These are phyloP conservation scores for Salix arbutifolia DNA, from an alignment of 345 rosid genomes.

Conservation along the genomic window DNA sequence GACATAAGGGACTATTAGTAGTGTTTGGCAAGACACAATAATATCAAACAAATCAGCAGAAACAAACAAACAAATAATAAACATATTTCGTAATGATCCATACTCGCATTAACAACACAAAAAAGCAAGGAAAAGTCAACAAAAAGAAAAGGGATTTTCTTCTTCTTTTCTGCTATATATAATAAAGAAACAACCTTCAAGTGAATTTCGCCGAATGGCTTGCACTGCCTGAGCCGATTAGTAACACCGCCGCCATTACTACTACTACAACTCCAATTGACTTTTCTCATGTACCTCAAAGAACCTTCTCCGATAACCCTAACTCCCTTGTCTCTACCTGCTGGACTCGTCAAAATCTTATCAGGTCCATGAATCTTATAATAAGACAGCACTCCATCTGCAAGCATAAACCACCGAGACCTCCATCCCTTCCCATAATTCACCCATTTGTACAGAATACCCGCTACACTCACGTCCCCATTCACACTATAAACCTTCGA, in stretches of 20 bases:
- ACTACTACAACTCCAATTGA: constrained; percentile 44
- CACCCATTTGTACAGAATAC: constrained; percentile 94
- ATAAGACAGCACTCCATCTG: constrained; percentile 78
- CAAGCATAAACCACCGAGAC: constrained; percentile 83
- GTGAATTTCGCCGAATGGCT: constrained; percentile 89
- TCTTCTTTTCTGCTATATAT: not conserved
- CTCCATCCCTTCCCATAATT: constrained; percentile 97
- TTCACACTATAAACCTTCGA: constrained; percentile 38
- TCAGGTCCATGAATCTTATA: constrained; percentile 93
- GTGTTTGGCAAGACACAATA: not conserved
- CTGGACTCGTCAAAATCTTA: constrained; percentile 67
- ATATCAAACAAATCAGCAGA: not conserved
- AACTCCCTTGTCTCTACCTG: constrained; percentile 54
- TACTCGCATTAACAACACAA: constrained; percentile 3
- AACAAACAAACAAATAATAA: not conserved
- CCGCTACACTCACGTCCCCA: constrained; percentile 48
- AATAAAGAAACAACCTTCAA: constrained; percentile 58
- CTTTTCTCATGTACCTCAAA: constrained; percentile 68
- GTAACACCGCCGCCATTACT: constrained; percentile 27
- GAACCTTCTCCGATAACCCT: constrained; percentile 87
- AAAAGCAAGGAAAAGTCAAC: not conserved
- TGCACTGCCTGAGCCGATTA: constrained; percentile 39
- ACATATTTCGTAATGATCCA: not conserved
- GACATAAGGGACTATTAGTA: not conserved
- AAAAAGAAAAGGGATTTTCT: not conserved